Evolutionary conservation across 2,329 filamentous ascomycete genomes (phyloP).

Genomic region (Akanthomyces lecanii): DNA sequence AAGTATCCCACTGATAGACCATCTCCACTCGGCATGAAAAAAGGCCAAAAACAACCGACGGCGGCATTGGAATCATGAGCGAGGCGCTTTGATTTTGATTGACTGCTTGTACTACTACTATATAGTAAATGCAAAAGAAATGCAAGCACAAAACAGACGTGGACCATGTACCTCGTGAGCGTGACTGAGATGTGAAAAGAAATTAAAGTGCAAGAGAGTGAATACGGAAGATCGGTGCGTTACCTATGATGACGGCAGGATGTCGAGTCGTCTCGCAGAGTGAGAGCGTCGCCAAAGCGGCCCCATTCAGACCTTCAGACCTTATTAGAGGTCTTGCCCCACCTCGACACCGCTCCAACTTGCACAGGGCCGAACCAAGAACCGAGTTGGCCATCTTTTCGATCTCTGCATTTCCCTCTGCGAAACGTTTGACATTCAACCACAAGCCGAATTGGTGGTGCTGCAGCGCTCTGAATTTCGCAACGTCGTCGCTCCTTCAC

Average conservation of each 20-base stretch:
- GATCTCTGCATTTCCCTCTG: not conserved
- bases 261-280: not conserved
- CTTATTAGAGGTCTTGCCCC: not conserved
- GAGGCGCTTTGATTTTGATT: constrained; percentile 15
- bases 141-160: not conserved
- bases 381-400: not conserved
- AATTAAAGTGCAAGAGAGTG: too few relatives aligned
- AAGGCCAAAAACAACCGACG: constrained; percentile 23
- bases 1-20: constrained; percentile 35
- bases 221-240: too few relatives aligned
- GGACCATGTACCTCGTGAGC: not conserved
- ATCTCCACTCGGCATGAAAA: constrained; percentile 47
- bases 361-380: not conserved
- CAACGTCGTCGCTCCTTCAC: not conserved
- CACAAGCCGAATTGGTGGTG: not conserved
- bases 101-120: constrained; percentile 17
- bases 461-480: not conserved
- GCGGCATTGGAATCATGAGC: constrained; percentile 14
- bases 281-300: not conserved
- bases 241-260: not conserved
- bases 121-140: constrained; percentile 12
- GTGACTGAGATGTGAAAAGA: not conserved
- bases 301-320: not conserved
- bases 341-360: constrained; percentile 5
- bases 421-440: not conserved